phyloP scores from a whole-genome alignment of 305 asterid genomes.

The Plantago coronopus region DNA sequence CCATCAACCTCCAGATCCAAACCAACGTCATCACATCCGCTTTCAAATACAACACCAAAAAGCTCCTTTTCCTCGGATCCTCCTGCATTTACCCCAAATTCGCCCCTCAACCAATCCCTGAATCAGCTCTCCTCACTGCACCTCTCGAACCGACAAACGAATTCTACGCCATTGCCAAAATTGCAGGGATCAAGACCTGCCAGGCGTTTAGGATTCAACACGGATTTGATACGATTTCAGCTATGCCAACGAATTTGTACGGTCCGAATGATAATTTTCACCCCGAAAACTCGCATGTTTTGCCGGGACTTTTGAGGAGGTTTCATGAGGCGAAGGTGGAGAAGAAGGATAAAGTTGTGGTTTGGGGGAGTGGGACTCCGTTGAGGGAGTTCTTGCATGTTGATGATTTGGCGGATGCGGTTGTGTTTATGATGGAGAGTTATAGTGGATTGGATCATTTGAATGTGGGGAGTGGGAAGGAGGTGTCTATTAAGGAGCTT shows the following conservation, averaged over 20 bases:
- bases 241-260: conserved; percentile 82
- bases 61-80: conserved; percentile 78
- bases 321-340: conserved; percentile 73
- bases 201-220: conserved; percentile 75
- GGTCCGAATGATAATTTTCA: conserved; percentile 86
- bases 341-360: conserved; percentile 55
- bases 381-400: conserved; percentile 86
- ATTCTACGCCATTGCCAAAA: conserved; percentile 88
- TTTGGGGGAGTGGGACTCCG: conserved; percentile 93
- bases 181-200: conserved; percentile 87
- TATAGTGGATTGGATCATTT: conserved; percentile 79
- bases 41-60: conserved; percentile 40
- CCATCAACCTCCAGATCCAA: conserved; percentile 85
- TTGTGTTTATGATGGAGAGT: conserved; percentile 66
- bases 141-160: conserved; percentile 88
- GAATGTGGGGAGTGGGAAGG: conserved; percentile 91
- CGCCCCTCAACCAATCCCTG: conserved; percentile 91
- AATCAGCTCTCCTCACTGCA: conserved; percentile 62
- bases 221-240: conserved; percentile 73
- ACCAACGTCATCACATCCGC: conserved; percentile 81
- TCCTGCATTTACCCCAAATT: conserved; percentile 95
- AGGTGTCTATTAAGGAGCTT: conserved; percentile 78
- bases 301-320: conserved; percentile 75
- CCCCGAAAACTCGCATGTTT: conserved; percentile 89
- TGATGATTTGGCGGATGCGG: conserved; percentile 81